Evolutionary conservation across 768 basidiomycete genomes (phyloP), one percentile per base, ranked within the genome.

Genomic region (Crucibulum laeve): DNA sequence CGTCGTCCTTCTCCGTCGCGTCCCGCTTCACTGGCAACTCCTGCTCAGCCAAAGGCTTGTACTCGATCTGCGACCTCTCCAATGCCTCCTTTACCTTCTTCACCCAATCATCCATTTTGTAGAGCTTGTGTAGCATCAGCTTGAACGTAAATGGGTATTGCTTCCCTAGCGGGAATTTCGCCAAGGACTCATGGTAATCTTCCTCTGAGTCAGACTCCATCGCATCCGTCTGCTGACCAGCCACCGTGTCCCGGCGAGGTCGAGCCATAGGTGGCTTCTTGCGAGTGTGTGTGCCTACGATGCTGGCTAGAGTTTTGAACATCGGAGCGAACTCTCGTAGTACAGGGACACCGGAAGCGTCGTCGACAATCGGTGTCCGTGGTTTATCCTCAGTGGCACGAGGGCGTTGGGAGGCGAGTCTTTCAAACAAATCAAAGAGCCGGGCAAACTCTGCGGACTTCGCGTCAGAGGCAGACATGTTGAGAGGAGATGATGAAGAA

Each of bases 121-220:
- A 84, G 8, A 84, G 65, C 56, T 80, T 77, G 63, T 84, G 79
- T 44, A 83, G 57, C 79, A 82, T 84, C 53, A 79, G 67, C 52
- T 74, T 77, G 68, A 84, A 84, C 25, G 77, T 82, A 62, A 84
- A 84, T 14, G 69, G 68, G 51, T 75, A 79, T 40, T 64, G 61
- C 48, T 61, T 67, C n/a, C 55, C 62, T 4, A 73, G 55, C 4
- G 74, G 74, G 45, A 80, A 80, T 26, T 64, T 63, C 2, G 62
- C 64, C 8, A 67, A 53, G 1, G 53, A 67, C 36, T 62, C 60
- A n/a, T n/a, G n/a, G 10, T 43, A 30, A 1, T 58, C 57, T 36
- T 53, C 53, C 5, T 58, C 49, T 10, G 41, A 47, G 38, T 53
- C 50, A 28, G 28, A 19, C n/a, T 41, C 42, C 15, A 38, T 41